Evolutionary conservation across 495 filamentous ascomycete species (phyloP).

Genomic region (Lindgomyces ingoldianus): DNA sequence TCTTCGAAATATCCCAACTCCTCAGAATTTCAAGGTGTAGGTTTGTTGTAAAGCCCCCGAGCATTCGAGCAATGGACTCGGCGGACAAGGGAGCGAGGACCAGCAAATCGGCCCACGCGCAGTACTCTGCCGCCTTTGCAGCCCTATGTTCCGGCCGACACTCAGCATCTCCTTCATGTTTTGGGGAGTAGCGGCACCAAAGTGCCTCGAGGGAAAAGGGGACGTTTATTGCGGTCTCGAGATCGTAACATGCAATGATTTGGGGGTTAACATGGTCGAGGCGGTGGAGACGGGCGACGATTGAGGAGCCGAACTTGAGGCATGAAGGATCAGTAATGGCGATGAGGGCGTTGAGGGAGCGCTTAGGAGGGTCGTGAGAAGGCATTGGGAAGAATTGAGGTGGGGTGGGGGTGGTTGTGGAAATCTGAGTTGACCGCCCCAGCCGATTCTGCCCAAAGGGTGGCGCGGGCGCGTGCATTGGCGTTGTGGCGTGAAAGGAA

Average conservation of each 20-base stretch:
- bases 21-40: constrained; percentile 72
- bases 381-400: constrained; percentile 7
- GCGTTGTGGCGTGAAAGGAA: background rate
- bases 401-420: background rate
- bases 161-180: constrained; percentile 11
- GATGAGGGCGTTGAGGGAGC: constrained; percentile 34
- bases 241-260: constrained; percentile 21
- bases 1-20: constrained; percentile 81
- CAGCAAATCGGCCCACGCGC: constrained; percentile 84
- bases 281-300: constrained; percentile 24
- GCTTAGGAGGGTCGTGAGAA: constrained; percentile 9
- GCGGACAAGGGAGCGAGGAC: constrained; percentile 82
- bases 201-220: constrained; percentile 4
- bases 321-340: constrained; percentile 27
- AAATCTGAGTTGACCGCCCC: background rate
- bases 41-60: constrained; percentile 73
- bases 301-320: constrained; percentile 30
- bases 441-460: background rate
- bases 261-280: constrained; percentile 24
- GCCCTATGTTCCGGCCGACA: background rate
- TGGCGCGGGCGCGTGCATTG: background rate
- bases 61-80: constrained; percentile 77
- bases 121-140: constrained; percentile 65
- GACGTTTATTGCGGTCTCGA: background rate
- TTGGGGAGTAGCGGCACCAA: constrained; percentile 19